A percentile compares a stretch with the other conserved stretches of the same genome.
Evolutionary conservation across 495 filamentous ascomycete genomes (phyloP).

Genomic region (Penicillium taxi): DNA sequence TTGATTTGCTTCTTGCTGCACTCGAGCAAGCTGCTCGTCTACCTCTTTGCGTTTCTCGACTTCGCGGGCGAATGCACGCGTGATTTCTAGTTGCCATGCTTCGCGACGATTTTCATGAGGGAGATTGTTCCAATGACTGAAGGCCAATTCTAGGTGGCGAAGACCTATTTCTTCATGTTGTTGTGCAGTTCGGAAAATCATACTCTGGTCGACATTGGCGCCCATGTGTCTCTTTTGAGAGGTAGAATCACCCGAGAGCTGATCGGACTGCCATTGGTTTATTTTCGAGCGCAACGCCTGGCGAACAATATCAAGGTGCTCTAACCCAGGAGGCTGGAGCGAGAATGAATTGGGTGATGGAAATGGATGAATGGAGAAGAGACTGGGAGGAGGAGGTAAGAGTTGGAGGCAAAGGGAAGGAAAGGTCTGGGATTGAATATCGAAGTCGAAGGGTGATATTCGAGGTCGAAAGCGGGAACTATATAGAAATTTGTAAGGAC

Average conservation of each 20-base stretch:
- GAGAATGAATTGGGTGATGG: conserved; percentile 66
- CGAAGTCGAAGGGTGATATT: conserved; percentile 67
- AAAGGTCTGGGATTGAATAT: conserved; percentile 71
- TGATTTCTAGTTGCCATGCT: conserved; percentile 71
- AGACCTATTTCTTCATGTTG: conserved; percentile 53
- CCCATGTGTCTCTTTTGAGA: conserved; percentile 19
- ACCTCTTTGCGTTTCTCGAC: conserved; percentile 55
- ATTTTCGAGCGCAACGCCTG: conserved; percentile 58
- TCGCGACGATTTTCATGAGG: conserved; percentile 49
- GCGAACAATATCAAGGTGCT: conserved; percentile 62
- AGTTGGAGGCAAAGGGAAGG: conserved; percentile 73
- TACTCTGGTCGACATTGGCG: conserved; percentile 26
- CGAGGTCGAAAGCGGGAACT: conserved; percentile 34
- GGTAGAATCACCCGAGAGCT: conserved; percentile 25
- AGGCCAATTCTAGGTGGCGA: conserved; percentile 62
- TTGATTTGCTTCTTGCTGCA: conserved; percentile 64
- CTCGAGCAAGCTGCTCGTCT: conserved; percentile 51
- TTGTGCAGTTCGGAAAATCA: conserved; percentile 40
- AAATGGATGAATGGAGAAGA: conserved; percentile 65
- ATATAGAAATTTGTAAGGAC: neutral
- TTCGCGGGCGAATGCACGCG: conserved; percentile 61
- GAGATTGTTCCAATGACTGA: conserved; percentile 59
- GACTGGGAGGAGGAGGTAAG: conserved; percentile 66
- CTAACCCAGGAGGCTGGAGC: conserved; percentile 57
- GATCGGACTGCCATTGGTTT: conserved; percentile 48